Percentiles rank a stretch among this genome's conserved stretches.
Evolutionary conservation across 1,139 yeast genomes (phyloP).

Genomic region (Entelexis paramagnoliae): DNA sequence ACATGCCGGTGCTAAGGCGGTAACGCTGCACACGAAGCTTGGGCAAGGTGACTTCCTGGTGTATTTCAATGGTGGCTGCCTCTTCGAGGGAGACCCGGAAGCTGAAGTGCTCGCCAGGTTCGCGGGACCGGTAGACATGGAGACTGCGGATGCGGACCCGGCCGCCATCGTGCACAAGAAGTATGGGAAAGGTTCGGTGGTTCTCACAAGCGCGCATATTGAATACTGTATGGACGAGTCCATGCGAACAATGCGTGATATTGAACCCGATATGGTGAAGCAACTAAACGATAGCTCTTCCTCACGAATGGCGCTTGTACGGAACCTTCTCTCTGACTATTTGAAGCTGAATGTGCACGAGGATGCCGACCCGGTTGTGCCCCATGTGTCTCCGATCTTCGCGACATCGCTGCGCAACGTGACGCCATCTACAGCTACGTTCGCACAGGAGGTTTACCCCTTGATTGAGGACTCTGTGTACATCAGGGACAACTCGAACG

Average conservation of each 20-base stretch:
- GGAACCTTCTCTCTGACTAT: constrained; percentile 40
- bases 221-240: constrained; percentile 47
- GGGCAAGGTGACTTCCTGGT: constrained; percentile 16
- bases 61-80: constrained; percentile 83
- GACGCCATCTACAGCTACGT: constrained; percentile 28
- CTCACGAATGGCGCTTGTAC: constrained; percentile 46
- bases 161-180: constrained; percentile 60
- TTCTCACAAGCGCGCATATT: constrained; percentile 84
- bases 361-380: constrained; percentile 29
- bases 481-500: constrained; percentile 22
- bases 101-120: constrained; percentile 60
- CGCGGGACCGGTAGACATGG: constrained; percentile 40
- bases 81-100: constrained; percentile 55
- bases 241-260: constrained; percentile 29
- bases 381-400: constrained; percentile 13
- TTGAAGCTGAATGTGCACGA: constrained; percentile 61
- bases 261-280: constrained; percentile 32
- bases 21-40: constrained; percentile 24
- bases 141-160: constrained; percentile 35
- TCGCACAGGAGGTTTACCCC: constrained; percentile 45
- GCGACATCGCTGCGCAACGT: constrained; percentile 7
- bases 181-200: constrained; percentile 64
- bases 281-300: constrained; percentile 39
- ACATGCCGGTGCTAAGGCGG: constrained; percentile 64
- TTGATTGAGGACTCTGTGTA: constrained; percentile 35